Percentiles rank a stretch among this genome's conserved stretches.
These are phyloP conservation scores for Nannochloropsis salina DNA, from an alignment of 108 stramenopile genomes.

Conservation along the genomic window DNA sequence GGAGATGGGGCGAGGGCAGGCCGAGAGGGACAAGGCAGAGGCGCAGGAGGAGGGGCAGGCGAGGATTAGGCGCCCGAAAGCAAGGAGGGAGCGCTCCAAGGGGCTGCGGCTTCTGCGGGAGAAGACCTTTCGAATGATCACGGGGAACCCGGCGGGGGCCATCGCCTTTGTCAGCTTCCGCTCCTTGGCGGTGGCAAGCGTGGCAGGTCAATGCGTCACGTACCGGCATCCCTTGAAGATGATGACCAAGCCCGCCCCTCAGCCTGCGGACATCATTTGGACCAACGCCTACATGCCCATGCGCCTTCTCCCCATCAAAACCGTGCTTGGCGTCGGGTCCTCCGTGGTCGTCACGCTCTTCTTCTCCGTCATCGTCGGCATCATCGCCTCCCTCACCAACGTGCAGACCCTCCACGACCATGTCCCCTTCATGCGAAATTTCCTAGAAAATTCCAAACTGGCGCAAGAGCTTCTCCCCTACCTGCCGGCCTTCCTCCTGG, in stretches of 20 bases:
- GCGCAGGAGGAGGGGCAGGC: not conserved
- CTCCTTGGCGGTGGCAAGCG: not conserved
- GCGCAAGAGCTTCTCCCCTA: not conserved
- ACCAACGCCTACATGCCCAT: not conserved
- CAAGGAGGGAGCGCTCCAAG: not conserved
- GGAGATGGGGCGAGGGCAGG: not conserved
- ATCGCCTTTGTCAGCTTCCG: slow-evolving; percentile 8
- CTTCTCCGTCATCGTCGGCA: not conserved
- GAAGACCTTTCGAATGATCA: slow-evolving; percentile 20
- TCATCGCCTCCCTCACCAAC: not conserved
- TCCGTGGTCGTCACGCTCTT: not conserved
- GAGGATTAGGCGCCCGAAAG: not conserved
- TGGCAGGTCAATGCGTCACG: not conserved
- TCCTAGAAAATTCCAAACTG: not conserved
- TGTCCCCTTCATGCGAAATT: not conserved
- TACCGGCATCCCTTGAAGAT: slow-evolving; percentile 18
- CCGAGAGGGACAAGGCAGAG: not conserved
- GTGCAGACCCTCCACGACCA: not conserved
- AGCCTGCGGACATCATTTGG: not conserved
- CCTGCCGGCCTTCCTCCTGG: not conserved
- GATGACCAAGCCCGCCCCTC: not conserved
- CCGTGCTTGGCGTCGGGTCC: not conserved
- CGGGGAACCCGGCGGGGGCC: not conserved
- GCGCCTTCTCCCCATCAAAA: not conserved
- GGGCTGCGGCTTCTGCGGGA: not conserved